Conservation (phyloP, 2,329 filamentous ascomycete genomes). For the Cytospora mali region DNA sequence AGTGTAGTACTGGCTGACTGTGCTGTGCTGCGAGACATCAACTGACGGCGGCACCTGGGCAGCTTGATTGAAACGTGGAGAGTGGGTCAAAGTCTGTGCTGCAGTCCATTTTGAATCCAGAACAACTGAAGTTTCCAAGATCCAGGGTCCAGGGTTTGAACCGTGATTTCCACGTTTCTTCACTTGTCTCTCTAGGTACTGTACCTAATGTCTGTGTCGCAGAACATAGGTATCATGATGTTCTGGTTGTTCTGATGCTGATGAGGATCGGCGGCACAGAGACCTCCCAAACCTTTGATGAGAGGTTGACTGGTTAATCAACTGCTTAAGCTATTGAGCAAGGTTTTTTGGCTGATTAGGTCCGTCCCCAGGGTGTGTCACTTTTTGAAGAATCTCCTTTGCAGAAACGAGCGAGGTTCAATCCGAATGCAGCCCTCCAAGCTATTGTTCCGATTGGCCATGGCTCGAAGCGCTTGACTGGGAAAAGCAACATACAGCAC, state of each 20-base stretch:
- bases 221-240: too few species aligned
- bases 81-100: neutral
- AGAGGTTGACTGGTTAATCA: neutral
- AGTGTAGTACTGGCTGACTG: too few species aligned
- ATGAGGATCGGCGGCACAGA: neutral
- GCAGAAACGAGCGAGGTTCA: constrained; percentile 3
- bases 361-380: constrained; percentile 3
- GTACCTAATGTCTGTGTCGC: too few species aligned
- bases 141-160: neutral
- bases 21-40: neutral
- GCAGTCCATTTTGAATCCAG: neutral
- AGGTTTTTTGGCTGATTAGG: neutral
- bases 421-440: neutral
- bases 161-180: neutral
- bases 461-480: neutral
- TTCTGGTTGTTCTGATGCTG: too few species aligned
- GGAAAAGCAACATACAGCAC: neutral
- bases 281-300: neutral
- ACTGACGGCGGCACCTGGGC: too few species aligned
- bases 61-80: neutral
- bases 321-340: neutral
- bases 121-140: too few species aligned
- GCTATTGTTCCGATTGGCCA: neutral
- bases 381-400: neutral
- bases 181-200: neutral